Percentiles rank a stretch among this genome's conserved stretches.
phyloP scores from a whole-genome alignment of 805 yeast genomes.

The Sungouiozyma intestinalis region DNA sequence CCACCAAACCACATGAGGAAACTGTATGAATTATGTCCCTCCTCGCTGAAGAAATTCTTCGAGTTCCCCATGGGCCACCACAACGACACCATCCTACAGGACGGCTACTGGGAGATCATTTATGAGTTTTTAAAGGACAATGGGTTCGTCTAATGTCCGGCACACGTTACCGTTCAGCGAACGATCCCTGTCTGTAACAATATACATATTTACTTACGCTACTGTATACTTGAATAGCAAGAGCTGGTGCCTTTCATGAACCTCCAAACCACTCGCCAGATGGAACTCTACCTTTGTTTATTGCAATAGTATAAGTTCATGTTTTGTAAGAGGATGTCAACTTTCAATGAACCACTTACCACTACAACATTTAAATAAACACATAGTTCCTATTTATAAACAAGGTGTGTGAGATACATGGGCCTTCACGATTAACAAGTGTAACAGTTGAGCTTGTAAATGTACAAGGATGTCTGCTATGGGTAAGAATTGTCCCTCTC shows the following conservation, averaged over 20 bases:
- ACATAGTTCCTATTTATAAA: background rate
- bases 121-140: conserved; percentile 41
- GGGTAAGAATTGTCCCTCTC: background rate
- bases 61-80: conserved; percentile 57
- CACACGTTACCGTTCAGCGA: too few species aligned
- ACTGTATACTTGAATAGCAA: too few species aligned
- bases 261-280: too few species aligned
- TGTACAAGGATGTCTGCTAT: background rate
- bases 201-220: too few species aligned
- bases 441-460: background rate
- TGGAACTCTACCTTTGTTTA: too few species aligned
- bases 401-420: too few species aligned
- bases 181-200: background rate
- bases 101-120: conserved; percentile 67
- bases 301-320: background rate
- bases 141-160: conserved; percentile 18
- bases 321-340: background rate
- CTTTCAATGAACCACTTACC: background rate
- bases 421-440: too few species aligned
- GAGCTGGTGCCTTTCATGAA: too few species aligned
- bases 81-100: conserved; percentile 71
- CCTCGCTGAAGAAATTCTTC: conserved; percentile 41
- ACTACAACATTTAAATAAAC: background rate
- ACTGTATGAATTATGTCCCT: conserved; percentile 43
- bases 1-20: conserved; percentile 75